Base-by-base conservation (phyloP, 805 yeast species). In the Myxozyma lipomycoides region DNA sequence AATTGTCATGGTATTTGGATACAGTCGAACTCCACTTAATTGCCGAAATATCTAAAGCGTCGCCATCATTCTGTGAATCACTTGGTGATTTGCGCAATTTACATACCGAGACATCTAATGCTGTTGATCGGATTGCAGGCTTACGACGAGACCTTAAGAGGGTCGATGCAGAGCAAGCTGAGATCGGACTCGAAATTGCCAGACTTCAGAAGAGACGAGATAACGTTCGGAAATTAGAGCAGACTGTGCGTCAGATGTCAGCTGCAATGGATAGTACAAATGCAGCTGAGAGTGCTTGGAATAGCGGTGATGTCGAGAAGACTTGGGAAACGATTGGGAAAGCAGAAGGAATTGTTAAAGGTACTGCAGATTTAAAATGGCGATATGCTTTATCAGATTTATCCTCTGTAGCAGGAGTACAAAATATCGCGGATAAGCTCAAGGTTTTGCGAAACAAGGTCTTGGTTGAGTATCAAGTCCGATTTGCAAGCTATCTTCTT, bases 1-100 rank as follows among this genome's bases (percentile, higher is more conserved):
- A 80, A 62, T 70, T 91, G 30, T 85, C 93, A 2, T 81, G 82
- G 68, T 88, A 89, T 62, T 72, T 93, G 48, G 98, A 93, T 64
- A 75, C 81, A 0, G 88, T 91, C 0, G 98, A 91, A 67, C 73
- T 86, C 34, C 83, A 84, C 54, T 70, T 91, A 38, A 84, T 90
- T 18, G 75, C 78, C 36, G 96, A 89, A 66, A 88, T 93, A 28
- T 84, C 95, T 2, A 78, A 79, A 56, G 84, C 96, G 0, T 86
- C 96, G 0, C 80, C 81, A 46, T 82, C 90, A 5, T 91, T 93
- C 63, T 89, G 89, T 68, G 80, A 80, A 45, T 90, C 96, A 0
- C 71, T 95, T 48, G 86, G 82, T 47, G 95, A 88, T 56, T 76
- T 93, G 49, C 81, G 82, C 60, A 73, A 72, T 5, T 81, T 90